phyloP scores from a whole-genome alignment of 805 yeast species.

The Candida morakotiae region DNA sequence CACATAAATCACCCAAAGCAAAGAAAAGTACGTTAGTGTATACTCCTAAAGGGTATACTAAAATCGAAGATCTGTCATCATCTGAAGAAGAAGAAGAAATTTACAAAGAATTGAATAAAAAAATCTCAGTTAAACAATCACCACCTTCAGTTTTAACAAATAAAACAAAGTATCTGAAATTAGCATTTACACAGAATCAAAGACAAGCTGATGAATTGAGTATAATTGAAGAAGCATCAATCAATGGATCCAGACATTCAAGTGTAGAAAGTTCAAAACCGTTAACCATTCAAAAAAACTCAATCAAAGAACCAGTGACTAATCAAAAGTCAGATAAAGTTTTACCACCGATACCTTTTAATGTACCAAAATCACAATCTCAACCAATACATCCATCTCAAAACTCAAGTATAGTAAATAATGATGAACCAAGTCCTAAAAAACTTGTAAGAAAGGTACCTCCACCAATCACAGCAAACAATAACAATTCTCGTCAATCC shows the following conservation, averaged over 20 bases:
- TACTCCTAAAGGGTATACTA: conserved; percentile 35
- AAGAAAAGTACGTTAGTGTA: conserved; percentile 22
- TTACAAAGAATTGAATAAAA: not conserved
- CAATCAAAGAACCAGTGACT: not conserved
- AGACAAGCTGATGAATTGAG: conserved; percentile 35
- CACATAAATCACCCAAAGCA: not conserved
- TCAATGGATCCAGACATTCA: conserved; percentile 24
- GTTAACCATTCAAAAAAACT: not conserved
- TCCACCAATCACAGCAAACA: conserved; percentile 1
- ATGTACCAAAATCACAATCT: not conserved
- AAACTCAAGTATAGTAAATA: not conserved
- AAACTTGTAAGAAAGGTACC: conserved; percentile 6
- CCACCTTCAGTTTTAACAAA: conserved; percentile 23
- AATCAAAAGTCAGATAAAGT: not conserved
- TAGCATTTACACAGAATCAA: conserved; percentile 14
- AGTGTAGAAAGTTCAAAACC: conserved; percentile 18
- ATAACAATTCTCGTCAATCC: not conserved
- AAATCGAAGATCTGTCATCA: conserved; percentile 24
- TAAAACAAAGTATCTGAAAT: conserved; percentile 23
- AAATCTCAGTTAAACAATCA: not conserved
- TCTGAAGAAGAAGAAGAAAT: conserved; percentile 13
- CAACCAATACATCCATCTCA: not conserved
- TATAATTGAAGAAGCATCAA: conserved; percentile 38
- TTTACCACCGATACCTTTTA: not conserved
- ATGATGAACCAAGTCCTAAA: not conserved